Conservation (phyloP, 495 filamentous ascomycete genomes). For the Peziza echinospora region DNA sequence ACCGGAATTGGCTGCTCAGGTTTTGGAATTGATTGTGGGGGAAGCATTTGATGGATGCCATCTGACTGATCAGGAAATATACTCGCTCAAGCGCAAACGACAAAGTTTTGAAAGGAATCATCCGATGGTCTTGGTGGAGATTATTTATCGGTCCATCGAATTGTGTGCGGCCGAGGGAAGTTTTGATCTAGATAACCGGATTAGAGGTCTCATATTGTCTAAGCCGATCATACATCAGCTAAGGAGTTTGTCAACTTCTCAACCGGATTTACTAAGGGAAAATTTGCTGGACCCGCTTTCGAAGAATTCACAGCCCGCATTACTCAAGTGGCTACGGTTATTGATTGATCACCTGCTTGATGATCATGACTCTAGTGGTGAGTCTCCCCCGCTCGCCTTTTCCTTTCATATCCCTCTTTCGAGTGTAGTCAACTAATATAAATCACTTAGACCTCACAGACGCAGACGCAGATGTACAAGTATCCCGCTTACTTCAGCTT, state of each 20-base stretch:
- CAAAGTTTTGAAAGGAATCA: conserved; percentile 8
- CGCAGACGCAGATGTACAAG: conserved; percentile 17
- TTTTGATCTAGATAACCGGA: conserved; percentile 3
- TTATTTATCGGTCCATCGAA: conserved; percentile 7
- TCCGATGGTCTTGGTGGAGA: conserved; percentile 6
- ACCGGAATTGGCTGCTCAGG: conserved; percentile 8
- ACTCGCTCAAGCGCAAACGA: conserved; percentile 14
- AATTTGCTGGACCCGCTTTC: conserved; percentile 14
- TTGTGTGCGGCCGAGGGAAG: conserved; percentile 5
- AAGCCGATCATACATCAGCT: conserved; percentile 4
- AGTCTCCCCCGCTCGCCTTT: background rate
- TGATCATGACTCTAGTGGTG: conserved; percentile 13
- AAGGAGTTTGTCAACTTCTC: conserved; percentile 7
- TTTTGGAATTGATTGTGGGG: conserved; percentile 10
- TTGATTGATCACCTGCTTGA: conserved; percentile 17
- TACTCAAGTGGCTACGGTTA: conserved; percentile 9
- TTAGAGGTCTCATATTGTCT: conserved; percentile 8
- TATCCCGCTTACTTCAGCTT: conserved; percentile 14
- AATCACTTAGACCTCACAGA: conserved; percentile 10
- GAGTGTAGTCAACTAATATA: conserved; percentile 1
- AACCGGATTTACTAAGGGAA: conserved; percentile 7
- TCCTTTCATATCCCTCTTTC: too few species aligned
- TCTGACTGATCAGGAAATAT: conserved; percentile 9
- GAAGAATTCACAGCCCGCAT: conserved; percentile 1
- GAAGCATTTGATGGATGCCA: background rate